phyloP scores from a whole-genome alignment of 257 asterid genomes.

The Jacaranda mimosifolia region DNA sequence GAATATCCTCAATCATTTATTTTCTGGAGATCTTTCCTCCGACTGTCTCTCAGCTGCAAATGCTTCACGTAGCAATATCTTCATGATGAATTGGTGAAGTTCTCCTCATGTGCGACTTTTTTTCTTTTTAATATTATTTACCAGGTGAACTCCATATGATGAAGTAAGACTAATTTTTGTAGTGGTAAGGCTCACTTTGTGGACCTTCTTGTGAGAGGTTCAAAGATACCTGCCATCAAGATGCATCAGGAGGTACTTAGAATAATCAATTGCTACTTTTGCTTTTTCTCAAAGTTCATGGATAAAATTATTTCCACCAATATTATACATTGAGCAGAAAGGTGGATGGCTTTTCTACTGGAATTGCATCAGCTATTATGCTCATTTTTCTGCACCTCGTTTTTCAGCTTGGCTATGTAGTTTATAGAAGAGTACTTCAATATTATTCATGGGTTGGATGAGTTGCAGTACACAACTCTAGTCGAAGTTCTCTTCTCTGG shows the following conservation, averaged over 20 bases:
- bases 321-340: background rate
- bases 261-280: background rate
- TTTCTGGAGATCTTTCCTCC: no score
- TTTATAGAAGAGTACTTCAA: conserved; percentile 65
- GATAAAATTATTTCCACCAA: background rate
- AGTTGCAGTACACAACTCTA: conserved; percentile 35
- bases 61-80: background rate
- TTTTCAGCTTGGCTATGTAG: conserved; percentile 62
- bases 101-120: background rate
- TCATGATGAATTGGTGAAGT: background rate
- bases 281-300: background rate
- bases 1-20: no score
- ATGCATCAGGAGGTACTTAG: conserved; percentile 76
- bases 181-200: conserved; percentile 76
- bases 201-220: conserved; percentile 78
- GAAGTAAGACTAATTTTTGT: conserved; percentile 19
- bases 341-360: background rate
- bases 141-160: background rate
- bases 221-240: conserved; percentile 76
- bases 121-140: no score
- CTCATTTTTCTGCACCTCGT: conserved; percentile 17
- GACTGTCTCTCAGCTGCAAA: background rate
- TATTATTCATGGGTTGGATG: conserved; percentile 72
- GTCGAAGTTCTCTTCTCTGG: background rate
- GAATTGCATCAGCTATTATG: background rate